Evolutionary conservation across 1,139 yeast genomes (phyloP), one percentile per base, ranked within the genome.

Genomic region (Candida sojae): DNA sequence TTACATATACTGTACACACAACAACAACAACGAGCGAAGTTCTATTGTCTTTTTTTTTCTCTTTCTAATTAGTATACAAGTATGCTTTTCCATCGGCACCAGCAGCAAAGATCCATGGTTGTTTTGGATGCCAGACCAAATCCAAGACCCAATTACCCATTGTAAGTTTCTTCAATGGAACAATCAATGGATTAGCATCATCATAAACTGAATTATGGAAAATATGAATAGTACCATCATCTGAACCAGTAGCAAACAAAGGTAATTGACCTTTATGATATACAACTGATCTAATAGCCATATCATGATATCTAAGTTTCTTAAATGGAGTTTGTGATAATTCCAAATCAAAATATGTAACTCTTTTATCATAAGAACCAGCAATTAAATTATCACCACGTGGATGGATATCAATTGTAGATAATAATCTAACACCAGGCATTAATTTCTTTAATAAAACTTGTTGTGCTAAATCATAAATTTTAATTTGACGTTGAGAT

Each of bases 31-130:
- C 29, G 4, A 26, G 23, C 6, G 12, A 17, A 4, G 5, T 12
- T 33, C 13, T 3, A 17, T 11, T 4, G 21, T 33, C 6, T 40
- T 21, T 9, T 23, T 25, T 7, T 33, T 21, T 42, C 13, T 8
- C 4, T 30, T 10, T n/a, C 45, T 68, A 75, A 17, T 96, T 88
- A 37, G 99, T 93, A 99, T 99, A 93, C 63, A 93, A 76, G 63
- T 97, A 84, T 17, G 97, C 98, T 46, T 93, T 86, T 52, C 96
- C 92, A 68, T 95, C 99, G 23, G 98, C 98, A 59, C 98, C 99
- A n/a, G 96, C 91, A 65, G 96, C 86, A 67, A 93, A 91, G 61
- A 93, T 76, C 99, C 99, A 93, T 1, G 99, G 97, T 70, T 95
- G 98, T 62, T 86, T 85, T 55, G 99, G 98, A 77, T 95, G 99